Evolutionary conservation across 345 rosid species (phyloP), one percentile per base, ranked within the genome.

Genomic region (Euclidium syriacum): DNA sequence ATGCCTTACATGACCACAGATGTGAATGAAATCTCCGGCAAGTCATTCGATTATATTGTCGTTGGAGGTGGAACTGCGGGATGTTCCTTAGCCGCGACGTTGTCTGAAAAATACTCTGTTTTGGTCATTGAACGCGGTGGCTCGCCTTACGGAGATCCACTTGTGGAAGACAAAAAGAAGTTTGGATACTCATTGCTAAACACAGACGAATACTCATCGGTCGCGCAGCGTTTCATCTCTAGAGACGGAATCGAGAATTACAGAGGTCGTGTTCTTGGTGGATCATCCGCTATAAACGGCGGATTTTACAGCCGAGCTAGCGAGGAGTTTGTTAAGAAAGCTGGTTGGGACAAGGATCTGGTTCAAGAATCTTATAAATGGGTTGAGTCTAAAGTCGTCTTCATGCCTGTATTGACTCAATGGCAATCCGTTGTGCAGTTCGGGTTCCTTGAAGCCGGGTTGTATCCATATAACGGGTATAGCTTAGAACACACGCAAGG

Each of bases 251-350:
- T 83, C 16, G 26, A 4, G 9, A 77, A 66, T 58, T 71, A 18
- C 43, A 81, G 88, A 75, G 86, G 91, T 18, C 67, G 86, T 12
- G 84, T 90, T 20, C 86, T 87, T 12, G 85, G 91, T 14, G 92
- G 97, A 58, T 85, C 88, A 0, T 77, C 85, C 0, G 81, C 88
- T 7, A 83, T 87, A 62, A 83, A 83, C 51, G 95, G 91, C 0
- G 92, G 85, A 6, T 87, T 85, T 42, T 90, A 81, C 54, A 80
- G 91, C 61, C 71, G 95, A 76, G 91, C 91, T 10, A 87, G 88
- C 34, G 24, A 59, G 1, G 77, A 72, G 19, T 89, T 78, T 67
- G 74, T 86, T 10, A 64, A 66, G 47, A 72, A 65, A 48, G 77
- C 69, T 15, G 83, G 85, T 8, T 88, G 95, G 96, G 80, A 83